Evolutionary conservation across 768 basidiomycete species (phyloP).

Genomic region (Rhodotorula taiwanensis): DNA sequence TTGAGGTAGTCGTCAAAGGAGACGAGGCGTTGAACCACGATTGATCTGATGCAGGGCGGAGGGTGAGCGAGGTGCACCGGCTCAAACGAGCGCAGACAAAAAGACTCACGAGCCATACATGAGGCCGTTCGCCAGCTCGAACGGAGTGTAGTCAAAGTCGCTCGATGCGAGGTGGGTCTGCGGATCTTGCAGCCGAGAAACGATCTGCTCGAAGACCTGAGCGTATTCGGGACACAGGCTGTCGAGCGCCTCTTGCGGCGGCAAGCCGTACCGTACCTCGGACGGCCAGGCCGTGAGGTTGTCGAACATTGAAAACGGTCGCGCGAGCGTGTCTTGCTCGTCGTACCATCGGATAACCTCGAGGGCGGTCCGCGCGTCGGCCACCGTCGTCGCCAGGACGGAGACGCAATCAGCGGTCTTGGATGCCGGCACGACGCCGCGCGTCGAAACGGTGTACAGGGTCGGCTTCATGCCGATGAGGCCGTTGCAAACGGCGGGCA

Average conservation of each 20-base stretch:
- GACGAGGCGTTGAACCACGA: constrained; percentile 10
- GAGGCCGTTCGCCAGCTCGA: constrained; percentile 6
- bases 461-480: constrained; percentile 18
- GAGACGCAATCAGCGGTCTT: constrained; percentile 6
- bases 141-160: constrained; percentile 4
- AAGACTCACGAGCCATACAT: constrained; percentile 9
- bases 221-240: not conserved
- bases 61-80: not conserved
- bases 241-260: constrained; percentile 1
- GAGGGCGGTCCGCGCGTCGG: not conserved
- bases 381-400: constrained; percentile 3
- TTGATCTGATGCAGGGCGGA: not conserved
- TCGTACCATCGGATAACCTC: constrained; percentile 1
- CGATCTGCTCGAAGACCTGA: not conserved
- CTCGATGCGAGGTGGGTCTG: not conserved
- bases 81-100: not conserved
- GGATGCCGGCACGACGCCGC: constrained; percentile 10
- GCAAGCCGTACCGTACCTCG: not conserved
- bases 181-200: not conserved
- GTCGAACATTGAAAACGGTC: not conserved
- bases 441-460: not conserved
- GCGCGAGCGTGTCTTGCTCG: not conserved
- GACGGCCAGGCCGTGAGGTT: not conserved
- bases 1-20: constrained; percentile 9
- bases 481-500: constrained; percentile 18